Evolutionary conservation across 78 protist species (phyloP), one percentile per base, ranked within the genome.

Genomic region (Blattamonas nauphoetae): DNA sequence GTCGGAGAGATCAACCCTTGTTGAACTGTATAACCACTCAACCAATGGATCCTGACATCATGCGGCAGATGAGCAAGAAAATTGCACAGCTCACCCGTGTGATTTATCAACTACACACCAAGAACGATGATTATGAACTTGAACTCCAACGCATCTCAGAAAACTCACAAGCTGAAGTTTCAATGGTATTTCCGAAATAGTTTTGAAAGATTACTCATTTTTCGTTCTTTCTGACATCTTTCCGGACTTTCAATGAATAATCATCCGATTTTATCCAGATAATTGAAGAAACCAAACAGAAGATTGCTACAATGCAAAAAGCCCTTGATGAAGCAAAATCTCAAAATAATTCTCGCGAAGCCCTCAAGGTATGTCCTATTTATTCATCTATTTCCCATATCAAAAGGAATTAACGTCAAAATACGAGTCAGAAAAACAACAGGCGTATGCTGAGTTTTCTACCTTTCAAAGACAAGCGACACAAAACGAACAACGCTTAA

Each of bases 61-160:
- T 38, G 45, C 4, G 43, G 41, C 84, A 89, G 81, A 92, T 92
- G 94, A 35, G 43, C 90, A 92, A 92, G 81, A 92, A 92, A 80
- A 89, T 92, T 41, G 94, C 94, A 6, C 92, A 89, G 88, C 88
- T 92, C 32, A 92, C 94, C 2, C 86, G 89, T 44, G 94, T 92
- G n/a, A 92, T 92, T 43, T 92, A 89, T 84, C 91, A 89, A 36
- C 89, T 92, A 43, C 88, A 92, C 89, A 81, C 91, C 34, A 45
- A 87, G n/a, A 92, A 88, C 77, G 94, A 92, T 34, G 94, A 92
- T 41, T 86, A 86, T 83, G 91, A 89, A 1, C 1, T 29, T 34
- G 88, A 89, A 11, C 44, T 89, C 64, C 43, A 45, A 29, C 46
- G 41, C 21, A 85, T 83, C 34, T 3, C 91, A 3, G 88, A 78